Base-by-base conservation (phyloP, 306 rosid genomes). In the Prinsepia uniflora region DNA sequence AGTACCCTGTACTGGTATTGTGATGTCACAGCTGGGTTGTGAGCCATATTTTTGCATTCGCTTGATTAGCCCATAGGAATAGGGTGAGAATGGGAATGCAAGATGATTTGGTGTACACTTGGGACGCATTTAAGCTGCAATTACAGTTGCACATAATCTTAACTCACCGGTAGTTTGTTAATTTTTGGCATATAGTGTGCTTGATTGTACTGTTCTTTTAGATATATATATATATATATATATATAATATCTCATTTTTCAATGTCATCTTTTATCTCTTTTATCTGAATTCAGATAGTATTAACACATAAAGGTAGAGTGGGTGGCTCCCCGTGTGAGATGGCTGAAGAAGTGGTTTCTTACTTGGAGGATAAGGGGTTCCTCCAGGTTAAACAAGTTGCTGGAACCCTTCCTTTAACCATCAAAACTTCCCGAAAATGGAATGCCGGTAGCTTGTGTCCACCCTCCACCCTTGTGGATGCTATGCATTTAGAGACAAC, bases 331-430 rank as follows among this genome's bases (percentile, higher is more conserved):
- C 88, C 96, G 12, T 56, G 67, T 60, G 92, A 76, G 75, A 87
- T 89, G 96, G 90, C 90, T 6, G 92, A 76, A 76, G 79, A 76
- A 74, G 88, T 89, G 74, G 62, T 79, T 34, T 81, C 71, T 17
- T 89, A 68, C 83, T 72, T 89, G 81, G 90, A 78, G 67, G 75
- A 74, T 72, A 87, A 83, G 64, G 96, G 88, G 8, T 85, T 81
- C 78, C 88, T 89, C 39, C 79, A 72, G 68, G 87, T 83, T 17
- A 77, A 82, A 73, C 17, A 53, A 24, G 48, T 43, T 10, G 18
- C 13, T 46, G 40, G 39, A 55, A 20, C 43, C 40, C 13, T 22
- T 71, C 58, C 48, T 12, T 49, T 6, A 20, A 41, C 68, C 52
- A 8, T 72, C 42, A 12, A 30, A 61, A 72, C 10, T 63, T 50